Evolutionary conservation across 192 early-diverging fungal species (phyloP).

Genomic region (Backusella tarrabulga): DNA sequence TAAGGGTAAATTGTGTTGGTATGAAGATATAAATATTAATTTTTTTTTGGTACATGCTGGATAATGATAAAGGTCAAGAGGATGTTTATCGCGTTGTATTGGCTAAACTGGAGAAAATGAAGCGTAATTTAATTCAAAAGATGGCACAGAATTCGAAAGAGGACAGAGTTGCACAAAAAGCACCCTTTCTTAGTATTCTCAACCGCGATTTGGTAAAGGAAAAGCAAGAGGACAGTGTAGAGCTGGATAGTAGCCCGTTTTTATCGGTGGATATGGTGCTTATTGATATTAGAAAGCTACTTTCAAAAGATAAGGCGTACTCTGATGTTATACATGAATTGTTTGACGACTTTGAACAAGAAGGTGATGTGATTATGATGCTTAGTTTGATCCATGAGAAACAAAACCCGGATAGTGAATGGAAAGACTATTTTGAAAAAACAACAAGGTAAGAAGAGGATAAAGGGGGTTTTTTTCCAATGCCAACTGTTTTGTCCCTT

Average conservation of each 20-base stretch:
- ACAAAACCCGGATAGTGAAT: constrained; percentile 15
- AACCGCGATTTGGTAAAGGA: constrained; percentile 7
- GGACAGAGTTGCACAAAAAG: neutral
- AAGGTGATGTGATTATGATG: constrained; percentile 31
- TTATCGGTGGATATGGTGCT: constrained; percentile 10
- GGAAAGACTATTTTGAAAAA: constrained; percentile 29
- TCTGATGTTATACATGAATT: constrained; percentile 7
- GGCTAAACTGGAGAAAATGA: neutral
- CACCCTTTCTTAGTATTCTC: constrained; percentile 28
- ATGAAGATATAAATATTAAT: neutral
- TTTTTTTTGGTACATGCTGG: neutral
- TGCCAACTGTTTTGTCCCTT: neutral
- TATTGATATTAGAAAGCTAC: constrained; percentile 18
- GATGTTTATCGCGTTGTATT: constrained; percentile 16
- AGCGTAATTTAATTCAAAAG: constrained; percentile 1
- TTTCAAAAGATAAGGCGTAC: constrained; percentile 15
- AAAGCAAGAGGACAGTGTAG: neutral
- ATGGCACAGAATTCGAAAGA: constrained; percentile 9
- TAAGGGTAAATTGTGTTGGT: neutral
- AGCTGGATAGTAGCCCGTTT: constrained; percentile 12
- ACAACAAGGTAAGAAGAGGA: neutral
- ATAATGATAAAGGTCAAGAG: constrained; percentile 30
- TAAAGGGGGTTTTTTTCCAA: neutral
- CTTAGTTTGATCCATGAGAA: constrained; percentile 27
- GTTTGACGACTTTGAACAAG: constrained; percentile 31